Evolutionary conservation across 768 basidiomycete species (phyloP).

Genomic region (Lactarius deliciosus): DNA sequence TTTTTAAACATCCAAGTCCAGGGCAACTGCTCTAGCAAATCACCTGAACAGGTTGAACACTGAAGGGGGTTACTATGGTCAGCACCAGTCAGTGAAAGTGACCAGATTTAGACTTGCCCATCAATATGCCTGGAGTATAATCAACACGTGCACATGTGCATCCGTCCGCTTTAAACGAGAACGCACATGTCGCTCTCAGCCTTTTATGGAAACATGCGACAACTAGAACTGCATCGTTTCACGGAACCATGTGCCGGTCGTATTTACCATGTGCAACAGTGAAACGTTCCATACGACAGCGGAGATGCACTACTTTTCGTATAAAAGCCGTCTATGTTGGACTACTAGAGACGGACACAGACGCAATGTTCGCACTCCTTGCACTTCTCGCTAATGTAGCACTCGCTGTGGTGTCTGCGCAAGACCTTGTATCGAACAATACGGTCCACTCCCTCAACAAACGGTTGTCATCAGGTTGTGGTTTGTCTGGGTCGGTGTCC

Average conservation of each 20-base stretch:
- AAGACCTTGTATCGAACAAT: constrained; percentile 28
- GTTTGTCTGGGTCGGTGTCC: constrained; percentile 48
- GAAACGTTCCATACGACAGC: not conserved
- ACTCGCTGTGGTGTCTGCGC: constrained; percentile 10
- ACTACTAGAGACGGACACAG: no score
- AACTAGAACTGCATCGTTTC: not conserved
- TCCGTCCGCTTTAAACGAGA: not conserved
- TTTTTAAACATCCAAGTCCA: no score
- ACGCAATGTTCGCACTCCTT: constrained; percentile 31
- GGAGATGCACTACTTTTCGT: not conserved
- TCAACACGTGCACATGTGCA: not conserved
- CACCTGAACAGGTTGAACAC: no score
- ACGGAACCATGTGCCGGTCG: not conserved
- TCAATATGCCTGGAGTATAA: no score
- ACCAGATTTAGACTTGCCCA: no score
- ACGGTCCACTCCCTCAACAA: constrained; percentile 35
- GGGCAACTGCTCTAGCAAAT: no score
- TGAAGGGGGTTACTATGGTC: no score
- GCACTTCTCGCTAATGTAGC: constrained; percentile 10
- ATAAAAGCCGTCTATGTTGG: not conserved
- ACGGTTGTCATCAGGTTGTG: constrained; percentile 51
- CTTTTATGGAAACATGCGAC: not conserved
- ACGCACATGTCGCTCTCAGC: not conserved
- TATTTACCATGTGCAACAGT: not conserved
- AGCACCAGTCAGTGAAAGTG: no score